Evolutionary conservation across 257 asterid species (phyloP).

Genomic region (Ballota nigra): DNA sequence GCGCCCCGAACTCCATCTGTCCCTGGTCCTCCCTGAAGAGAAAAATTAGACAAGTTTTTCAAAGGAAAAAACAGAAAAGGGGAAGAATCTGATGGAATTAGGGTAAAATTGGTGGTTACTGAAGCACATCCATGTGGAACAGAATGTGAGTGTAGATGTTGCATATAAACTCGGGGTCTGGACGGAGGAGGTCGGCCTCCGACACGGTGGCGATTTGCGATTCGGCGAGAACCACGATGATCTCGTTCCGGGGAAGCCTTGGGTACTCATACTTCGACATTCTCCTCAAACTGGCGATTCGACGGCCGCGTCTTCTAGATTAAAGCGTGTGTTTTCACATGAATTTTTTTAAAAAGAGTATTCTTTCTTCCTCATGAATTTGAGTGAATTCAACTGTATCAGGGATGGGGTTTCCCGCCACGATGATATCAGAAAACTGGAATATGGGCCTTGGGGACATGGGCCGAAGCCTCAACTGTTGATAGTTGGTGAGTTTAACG

Average conservation of each 20-base stretch:
- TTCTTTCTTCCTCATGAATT: background rate
- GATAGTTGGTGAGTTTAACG: background rate
- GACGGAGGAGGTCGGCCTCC: slow-evolving; percentile 60
- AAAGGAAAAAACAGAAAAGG: background rate
- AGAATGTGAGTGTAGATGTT: slow-evolving; percentile 63
- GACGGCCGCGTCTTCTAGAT: background rate
- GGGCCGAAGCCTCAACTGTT: background rate
- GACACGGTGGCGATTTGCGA: slow-evolving; percentile 55
- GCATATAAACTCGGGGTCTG: slow-evolving; percentile 55
- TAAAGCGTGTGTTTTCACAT: background rate
- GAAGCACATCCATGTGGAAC: slow-evolving; percentile 44
- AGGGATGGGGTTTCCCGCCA: background rate
- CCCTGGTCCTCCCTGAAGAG: slow-evolving; percentile 64
- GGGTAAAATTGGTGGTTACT: slow-evolving; percentile 31
- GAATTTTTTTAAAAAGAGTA: background rate
- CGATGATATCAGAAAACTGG: background rate
- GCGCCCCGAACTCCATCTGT: slow-evolving; percentile 76
- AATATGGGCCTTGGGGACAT: background rate
- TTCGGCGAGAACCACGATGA: slow-evolving; percentile 44
- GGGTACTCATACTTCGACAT: slow-evolving; percentile 80
- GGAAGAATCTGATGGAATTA: background rate
- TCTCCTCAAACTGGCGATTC: background rate
- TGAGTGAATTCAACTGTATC: background rate
- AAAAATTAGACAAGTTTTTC: background rate
- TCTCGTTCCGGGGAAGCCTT: slow-evolving; percentile 51